A percentile compares a stretch with the other conserved stretches of the same genome.
phyloP scores from a whole-genome alignment of 148 eudicot genomes.

The Fagopyrum esculentum region DNA sequence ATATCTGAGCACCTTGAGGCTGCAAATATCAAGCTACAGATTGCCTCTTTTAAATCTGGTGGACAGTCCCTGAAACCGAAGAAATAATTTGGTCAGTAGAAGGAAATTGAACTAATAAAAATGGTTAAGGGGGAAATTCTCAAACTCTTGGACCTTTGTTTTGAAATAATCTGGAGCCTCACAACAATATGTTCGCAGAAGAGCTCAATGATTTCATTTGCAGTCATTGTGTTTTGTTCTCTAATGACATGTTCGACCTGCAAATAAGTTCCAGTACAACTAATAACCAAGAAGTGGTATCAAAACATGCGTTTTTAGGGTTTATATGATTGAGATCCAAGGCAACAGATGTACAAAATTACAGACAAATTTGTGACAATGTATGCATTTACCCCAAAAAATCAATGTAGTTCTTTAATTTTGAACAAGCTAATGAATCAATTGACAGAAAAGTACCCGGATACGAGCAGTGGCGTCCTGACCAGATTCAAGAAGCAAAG shows the following conservation, averaged over 20 bases:
- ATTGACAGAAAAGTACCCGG: constrained; percentile 31
- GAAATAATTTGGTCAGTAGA: neutral
- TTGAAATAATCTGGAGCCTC: constrained; percentile 68
- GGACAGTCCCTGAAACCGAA: constrained; percentile 63
- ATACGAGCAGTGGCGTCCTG: constrained; percentile 93
- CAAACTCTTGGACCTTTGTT: constrained; percentile 45
- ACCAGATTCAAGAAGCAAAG: constrained; percentile 72
- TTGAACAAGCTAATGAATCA: neutral
- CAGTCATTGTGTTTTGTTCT: constrained; percentile 91
- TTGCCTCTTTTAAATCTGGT: constrained; percentile 73
- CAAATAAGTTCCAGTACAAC: neutral
- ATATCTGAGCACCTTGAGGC: constrained; percentile 89
- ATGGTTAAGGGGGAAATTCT: neutral
- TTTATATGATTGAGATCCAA: too few relatives aligned
- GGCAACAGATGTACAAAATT: too few relatives aligned
- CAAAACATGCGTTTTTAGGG: too few relatives aligned
- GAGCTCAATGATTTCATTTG: constrained; percentile 89
- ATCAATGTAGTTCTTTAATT: neutral
- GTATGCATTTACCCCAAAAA: neutral
- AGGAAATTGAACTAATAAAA: neutral
- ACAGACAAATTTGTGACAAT: neutral
- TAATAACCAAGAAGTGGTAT: too few relatives aligned
- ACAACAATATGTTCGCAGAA: constrained; percentile 78
- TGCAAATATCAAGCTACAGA: constrained; percentile 83
- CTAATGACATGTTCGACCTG: constrained; percentile 98